Base-by-base conservation (phyloP, 2,329 filamentous ascomycete species). In the Beauveria caledonica region DNA sequence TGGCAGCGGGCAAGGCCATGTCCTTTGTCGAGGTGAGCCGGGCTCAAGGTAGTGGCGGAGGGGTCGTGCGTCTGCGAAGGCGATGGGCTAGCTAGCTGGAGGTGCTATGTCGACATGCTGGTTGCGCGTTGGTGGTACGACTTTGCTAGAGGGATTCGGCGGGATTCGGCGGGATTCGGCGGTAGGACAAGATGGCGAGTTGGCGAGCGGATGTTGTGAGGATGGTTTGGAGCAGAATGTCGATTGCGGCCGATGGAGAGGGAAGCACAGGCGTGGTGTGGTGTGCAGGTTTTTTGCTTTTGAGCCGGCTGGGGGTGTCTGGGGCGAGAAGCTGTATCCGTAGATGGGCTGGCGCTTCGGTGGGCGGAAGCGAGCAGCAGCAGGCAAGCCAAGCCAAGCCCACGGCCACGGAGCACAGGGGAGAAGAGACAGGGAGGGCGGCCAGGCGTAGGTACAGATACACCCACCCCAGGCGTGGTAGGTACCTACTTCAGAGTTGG, bases 21-120 rank as follows among this genome's bases (percentile, higher is more conserved):
- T 60, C 58, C 58, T 60, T 60, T 49, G 49, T 60, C 53, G 49
- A 46, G 39, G 39, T 39, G 58, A 53, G 58, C 58, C 58, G 15
- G 58, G 58, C 58, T 54, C 58, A 60, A 48, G 27, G 49, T 33
- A 52, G 48, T 21, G 48, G 49, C 40, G 42, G 58, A 54, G 58
- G 58, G 58, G 58, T 60, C 58, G 58, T 60, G 58, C 49, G 58
- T 54, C 27, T 46, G 6, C 8, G 29, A 21, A 44, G 58, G 49
- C 40, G 58, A 53, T 48, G 27, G 58, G 50, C 49, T 60, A 53
- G 50, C 49, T 60, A 53, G 50, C 40, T 40, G 29, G 29, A 53
- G 29, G 40, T 42, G 40, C 58, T 60, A 53, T 27, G 49, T 60
- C 40, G 58, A 53, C 58, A 60, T 60, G 58, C 49, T 53, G 46